These are phyloP conservation scores for Grammothele lineata DNA, from an alignment of 768 basidiomycete genomes.

Conservation along the genomic window DNA sequence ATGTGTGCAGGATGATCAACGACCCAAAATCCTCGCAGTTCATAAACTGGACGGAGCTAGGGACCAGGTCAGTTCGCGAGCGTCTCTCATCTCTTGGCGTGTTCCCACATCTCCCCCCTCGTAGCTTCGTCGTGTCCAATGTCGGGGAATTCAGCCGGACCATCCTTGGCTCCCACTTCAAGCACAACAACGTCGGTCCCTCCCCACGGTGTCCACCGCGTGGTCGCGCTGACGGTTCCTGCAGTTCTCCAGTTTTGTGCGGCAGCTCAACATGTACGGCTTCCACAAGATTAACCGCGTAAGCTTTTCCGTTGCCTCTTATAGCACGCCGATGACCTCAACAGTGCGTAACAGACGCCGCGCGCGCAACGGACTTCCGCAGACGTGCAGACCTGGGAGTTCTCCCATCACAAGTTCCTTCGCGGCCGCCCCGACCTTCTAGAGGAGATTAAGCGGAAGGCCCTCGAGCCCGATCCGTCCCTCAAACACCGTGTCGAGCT, in stretches of 20 bases:
- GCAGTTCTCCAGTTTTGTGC: slow-evolving; percentile 90
- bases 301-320: not conserved
- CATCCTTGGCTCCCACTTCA: slow-evolving; percentile 83
- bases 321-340: not conserved
- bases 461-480: slow-evolving; percentile 73
- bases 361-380: slow-evolving; percentile 78
- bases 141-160: slow-evolving; percentile 83
- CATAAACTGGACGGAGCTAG: slow-evolving; percentile 79
- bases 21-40: slow-evolving; percentile 76
- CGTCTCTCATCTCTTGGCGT: not conserved
- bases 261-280: slow-evolving; percentile 95
- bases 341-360: slow-evolving; percentile 51
- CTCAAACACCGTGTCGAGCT: slow-evolving; percentile 72
- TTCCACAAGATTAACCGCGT: slow-evolving; percentile 93
- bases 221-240: slow-evolving; percentile 5
- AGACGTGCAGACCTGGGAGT: slow-evolving; percentile 85
- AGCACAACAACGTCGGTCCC: slow-evolving; percentile 77
- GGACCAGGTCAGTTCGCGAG: slow-evolving; percentile 56
- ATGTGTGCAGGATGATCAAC: slow-evolving; percentile 68
- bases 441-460: slow-evolving; percentile 85
- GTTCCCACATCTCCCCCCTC: slow-evolving; percentile 5
- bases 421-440: slow-evolving; percentile 76
- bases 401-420: slow-evolving; percentile 83
- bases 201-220: slow-evolving; percentile 3
- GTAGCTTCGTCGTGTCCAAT: slow-evolving; percentile 77